phyloP scores from a whole-genome alignment of 116 monocot genomes.

The Cymodocea nodosa region DNA sequence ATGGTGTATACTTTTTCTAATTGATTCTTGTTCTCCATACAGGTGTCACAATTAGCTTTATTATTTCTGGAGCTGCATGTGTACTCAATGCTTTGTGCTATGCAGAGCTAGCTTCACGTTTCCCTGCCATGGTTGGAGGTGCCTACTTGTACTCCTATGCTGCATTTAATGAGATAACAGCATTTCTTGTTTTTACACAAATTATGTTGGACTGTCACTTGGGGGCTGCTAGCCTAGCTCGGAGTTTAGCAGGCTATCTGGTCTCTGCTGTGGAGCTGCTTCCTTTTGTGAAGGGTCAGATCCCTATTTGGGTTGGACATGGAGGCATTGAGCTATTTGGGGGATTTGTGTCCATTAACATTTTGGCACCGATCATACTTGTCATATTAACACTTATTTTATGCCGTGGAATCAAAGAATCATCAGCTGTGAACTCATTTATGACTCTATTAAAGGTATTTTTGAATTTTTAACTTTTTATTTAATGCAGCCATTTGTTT shows the following conservation, averaged over 20 bases:
- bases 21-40: slow-evolving; percentile 7
- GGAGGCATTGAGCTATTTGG: slow-evolving; percentile 76
- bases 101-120: slow-evolving; percentile 85
- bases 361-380: slow-evolving; percentile 75
- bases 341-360: slow-evolving; percentile 71
- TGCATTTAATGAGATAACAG: slow-evolving; percentile 88
- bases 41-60: slow-evolving; percentile 92
- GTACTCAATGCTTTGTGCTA: slow-evolving; percentile 90
- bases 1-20: not conserved
- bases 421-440: slow-evolving; percentile 66
- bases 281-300: slow-evolving; percentile 54
- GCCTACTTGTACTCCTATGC: slow-evolving; percentile 91
- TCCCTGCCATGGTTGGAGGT: slow-evolving; percentile 93
- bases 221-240: slow-evolving; percentile 88
- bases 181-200: slow-evolving; percentile 90
- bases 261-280: slow-evolving; percentile 69
- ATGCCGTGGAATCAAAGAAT: slow-evolving; percentile 84
- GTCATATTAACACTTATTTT: slow-evolving; percentile 61
- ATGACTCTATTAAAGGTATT: slow-evolving; percentile 78
- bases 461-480: slow-evolving; percentile 2
- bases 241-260: slow-evolving; percentile 84
- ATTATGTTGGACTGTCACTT: slow-evolving; percentile 96
- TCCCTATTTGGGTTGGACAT: slow-evolving; percentile 86
- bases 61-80: slow-evolving; percentile 84
- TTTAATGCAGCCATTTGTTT: not conserved